A percentile compares a stretch with the other conserved stretches of the same genome.
phyloP scores from a whole-genome alignment of 306 rosid species.

The Sindora glabra region DNA sequence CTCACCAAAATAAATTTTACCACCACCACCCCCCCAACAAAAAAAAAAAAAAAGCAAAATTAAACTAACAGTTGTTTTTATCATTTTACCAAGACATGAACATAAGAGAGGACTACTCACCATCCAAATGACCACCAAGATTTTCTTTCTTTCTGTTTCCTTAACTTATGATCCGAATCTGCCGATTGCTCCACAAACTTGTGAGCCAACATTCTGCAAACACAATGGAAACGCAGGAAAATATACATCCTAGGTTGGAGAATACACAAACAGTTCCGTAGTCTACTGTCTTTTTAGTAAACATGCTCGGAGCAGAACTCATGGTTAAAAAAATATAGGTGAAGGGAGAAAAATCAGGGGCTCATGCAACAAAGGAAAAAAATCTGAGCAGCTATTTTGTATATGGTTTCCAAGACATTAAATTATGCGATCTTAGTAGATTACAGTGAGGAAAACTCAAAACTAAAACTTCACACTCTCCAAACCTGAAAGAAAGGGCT shows the following conservation, averaged over 20 bases:
- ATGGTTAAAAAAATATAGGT: not conserved
- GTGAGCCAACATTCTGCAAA: slow-evolving; percentile 89
- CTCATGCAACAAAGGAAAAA: not conserved
- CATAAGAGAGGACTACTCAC: slow-evolving; percentile 27
- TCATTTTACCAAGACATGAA: not conserved
- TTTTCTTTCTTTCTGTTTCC: slow-evolving; percentile 51
- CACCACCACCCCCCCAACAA: too few relatives aligned
- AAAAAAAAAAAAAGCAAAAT: not conserved
- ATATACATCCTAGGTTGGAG: not conserved
- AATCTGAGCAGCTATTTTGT: not conserved
- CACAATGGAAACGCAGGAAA: slow-evolving; percentile 8
- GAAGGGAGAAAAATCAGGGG: not conserved
- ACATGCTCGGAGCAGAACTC: not conserved
- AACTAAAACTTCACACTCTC: slow-evolving; percentile 8
- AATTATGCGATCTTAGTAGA: not conserved
- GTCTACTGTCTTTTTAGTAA: too few relatives aligned
- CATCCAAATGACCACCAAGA: slow-evolving; percentile 93
- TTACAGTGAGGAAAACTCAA: not conserved
- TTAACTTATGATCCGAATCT: slow-evolving; percentile 40
- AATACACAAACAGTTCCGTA: slow-evolving; percentile 7
- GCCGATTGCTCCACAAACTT: slow-evolving; percentile 65
- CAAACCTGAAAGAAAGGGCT: not conserved
- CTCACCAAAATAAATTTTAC: too few relatives aligned
- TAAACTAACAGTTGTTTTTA: slow-evolving; percentile 2
- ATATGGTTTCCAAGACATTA: not conserved